A percentile compares a stretch with the other conserved stretches of the same genome.
These are phyloP conservation scores for Vachellia collinsii DNA, from an alignment of 306 rosid species.

Conservation along the genomic window DNA sequence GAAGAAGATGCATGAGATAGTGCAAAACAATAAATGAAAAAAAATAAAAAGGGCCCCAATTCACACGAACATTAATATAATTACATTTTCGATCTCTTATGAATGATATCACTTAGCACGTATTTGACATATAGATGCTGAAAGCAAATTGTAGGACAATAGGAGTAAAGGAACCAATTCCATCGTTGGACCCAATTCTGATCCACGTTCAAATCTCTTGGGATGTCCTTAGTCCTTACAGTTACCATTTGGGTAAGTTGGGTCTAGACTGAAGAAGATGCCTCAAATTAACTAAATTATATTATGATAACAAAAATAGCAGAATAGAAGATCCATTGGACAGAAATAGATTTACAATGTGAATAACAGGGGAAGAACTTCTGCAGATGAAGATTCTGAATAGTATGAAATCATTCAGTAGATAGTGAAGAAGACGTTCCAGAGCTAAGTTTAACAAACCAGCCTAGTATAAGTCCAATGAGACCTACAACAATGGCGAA, in stretches of 20 bases:
- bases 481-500: slow-evolving; percentile 74
- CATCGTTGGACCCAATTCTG: not conserved
- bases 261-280: not conserved
- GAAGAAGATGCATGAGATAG: no score
- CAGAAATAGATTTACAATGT: slow-evolving; percentile 30
- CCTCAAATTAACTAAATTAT: not conserved
- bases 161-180: not conserved
- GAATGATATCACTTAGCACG: not conserved
- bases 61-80: not conserved
- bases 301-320: not conserved
- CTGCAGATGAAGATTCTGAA: slow-evolving; percentile 27
- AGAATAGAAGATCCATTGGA: not conserved
- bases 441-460: slow-evolving; percentile 67
- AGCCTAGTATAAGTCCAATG: slow-evolving; percentile 78
- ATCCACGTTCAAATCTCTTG: not conserved
- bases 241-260: not conserved
- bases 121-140: not conserved
- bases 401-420: slow-evolving; percentile 43
- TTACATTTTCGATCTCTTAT: not conserved
- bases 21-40: no score
- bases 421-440: slow-evolving; percentile 54
- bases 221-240: not conserved
- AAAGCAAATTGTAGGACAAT: not conserved
- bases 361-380: slow-evolving; percentile 27
- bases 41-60: no score